phyloP scores from a whole-genome alignment of 129 eudicot species.

The Flaveria linearis region DNA sequence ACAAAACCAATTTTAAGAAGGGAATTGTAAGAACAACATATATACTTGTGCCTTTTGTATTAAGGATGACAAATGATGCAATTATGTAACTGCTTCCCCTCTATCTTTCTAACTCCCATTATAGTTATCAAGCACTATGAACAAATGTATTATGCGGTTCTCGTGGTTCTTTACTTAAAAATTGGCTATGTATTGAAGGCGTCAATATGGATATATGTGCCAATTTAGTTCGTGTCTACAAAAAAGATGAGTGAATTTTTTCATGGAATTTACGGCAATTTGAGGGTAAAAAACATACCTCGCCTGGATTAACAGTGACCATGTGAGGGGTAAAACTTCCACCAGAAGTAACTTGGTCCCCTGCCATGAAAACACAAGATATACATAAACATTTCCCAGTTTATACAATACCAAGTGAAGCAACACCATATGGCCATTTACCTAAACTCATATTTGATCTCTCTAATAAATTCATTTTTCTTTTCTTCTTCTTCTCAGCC shows the following conservation, averaged over 20 bases:
- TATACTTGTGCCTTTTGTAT: no score
- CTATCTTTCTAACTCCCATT: no score
- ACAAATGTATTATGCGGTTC: no score
- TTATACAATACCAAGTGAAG: not conserved
- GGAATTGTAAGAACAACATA: no score
- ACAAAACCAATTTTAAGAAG: no score
- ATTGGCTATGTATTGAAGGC: no score
- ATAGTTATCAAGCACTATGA: no score
- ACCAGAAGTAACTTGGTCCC: conserved; percentile 47
- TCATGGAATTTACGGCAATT: not conserved
- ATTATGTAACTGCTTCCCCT: no score
- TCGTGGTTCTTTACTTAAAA: no score
- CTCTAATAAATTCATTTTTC: conserved; percentile 40
- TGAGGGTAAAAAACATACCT: conserved; percentile 46
- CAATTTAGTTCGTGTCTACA: not conserved
- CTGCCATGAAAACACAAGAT: conserved; percentile 1
- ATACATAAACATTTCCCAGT: not conserved
- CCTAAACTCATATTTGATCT: conserved; percentile 56
- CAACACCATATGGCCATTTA: conserved; percentile 12
- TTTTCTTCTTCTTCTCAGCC: conserved; percentile 41
- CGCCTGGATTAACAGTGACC: conserved; percentile 74
- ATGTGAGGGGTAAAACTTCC: conserved; percentile 76
- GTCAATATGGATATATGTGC: not conserved
- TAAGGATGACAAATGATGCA: no score
- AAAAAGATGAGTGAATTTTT: not conserved